A percentile compares a stretch with the other conserved stretches of the same genome.
These are phyloP conservation scores for Spatholobus suberectus DNA, from an alignment of 306 rosid genomes.

Conservation along the genomic window DNA sequence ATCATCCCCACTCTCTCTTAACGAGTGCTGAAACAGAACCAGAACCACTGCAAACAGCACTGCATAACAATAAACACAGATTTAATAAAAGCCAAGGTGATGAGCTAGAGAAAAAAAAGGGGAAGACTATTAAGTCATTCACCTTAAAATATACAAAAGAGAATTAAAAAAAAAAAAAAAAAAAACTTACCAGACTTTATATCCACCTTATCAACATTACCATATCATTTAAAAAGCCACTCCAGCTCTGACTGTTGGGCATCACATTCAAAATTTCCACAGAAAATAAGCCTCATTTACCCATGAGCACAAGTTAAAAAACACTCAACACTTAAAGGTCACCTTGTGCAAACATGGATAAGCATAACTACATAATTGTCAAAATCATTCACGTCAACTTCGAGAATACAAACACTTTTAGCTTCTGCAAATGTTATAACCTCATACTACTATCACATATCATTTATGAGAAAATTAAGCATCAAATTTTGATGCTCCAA, in stretches of 20 bases:
- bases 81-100: too few relatives aligned
- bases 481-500: neutral
- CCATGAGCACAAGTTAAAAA: constrained; percentile 50
- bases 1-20: too few relatives aligned
- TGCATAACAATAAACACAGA: too few relatives aligned
- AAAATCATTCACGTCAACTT: neutral
- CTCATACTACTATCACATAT: neutral
- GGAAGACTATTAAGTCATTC: neutral
- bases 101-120: too few relatives aligned
- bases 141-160: constrained; percentile 14
- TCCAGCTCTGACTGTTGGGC: constrained; percentile 91
- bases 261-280: constrained; percentile 93
- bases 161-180: constrained; percentile 11
- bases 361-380: neutral
- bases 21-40: too few relatives aligned
- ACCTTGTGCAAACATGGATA: neutral
- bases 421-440: neutral
- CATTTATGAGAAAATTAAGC: neutral
- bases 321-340: constrained; percentile 10
- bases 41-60: too few relatives aligned
- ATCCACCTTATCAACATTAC: constrained; percentile 98
- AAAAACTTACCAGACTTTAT: constrained; percentile 96
- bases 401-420: neutral
- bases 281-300: constrained; percentile 89
- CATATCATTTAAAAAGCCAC: constrained; percentile 89